phyloP scores from a whole-genome alignment of 2,329 filamentous ascomycete species.

The Scedosporium dehoogii region DNA sequence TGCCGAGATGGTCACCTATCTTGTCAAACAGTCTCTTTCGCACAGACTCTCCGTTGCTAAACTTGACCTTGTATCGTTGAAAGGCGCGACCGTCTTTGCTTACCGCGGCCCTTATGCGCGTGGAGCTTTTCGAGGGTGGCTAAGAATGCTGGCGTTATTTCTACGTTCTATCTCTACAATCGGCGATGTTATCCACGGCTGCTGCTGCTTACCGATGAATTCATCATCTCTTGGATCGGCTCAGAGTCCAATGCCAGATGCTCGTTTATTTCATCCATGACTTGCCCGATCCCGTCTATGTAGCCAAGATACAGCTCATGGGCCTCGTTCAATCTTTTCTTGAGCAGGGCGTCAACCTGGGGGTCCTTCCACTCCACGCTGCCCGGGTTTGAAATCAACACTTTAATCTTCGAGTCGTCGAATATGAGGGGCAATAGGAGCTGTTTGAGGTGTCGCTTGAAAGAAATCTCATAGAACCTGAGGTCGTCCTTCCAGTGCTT shows the following conservation, averaged over 20 bases:
- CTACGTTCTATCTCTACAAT: neutral
- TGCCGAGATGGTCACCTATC: constrained; percentile 13
- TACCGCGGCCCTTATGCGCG: neutral
- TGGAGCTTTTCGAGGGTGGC: neutral
- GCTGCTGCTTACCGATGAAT: neutral
- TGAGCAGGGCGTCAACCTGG: constrained; percentile 7
- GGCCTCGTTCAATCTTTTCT: constrained; percentile 11
- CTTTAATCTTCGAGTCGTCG: constrained; percentile 11
- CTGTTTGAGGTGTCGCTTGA: constrained; percentile 11
- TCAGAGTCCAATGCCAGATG: constrained; percentile 8
- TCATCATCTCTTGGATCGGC: neutral
- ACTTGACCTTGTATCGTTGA: constrained; percentile 14
- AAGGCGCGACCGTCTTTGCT: constrained; percentile 9
- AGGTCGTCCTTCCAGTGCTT: constrained; percentile 18
- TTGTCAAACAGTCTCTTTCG: constrained; percentile 14
- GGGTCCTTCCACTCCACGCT: constrained; percentile 12
- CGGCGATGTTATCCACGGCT: neutral
- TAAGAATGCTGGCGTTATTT: constrained; percentile 8
- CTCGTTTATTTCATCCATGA: constrained; percentile 12
- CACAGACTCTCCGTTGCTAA: constrained; percentile 12
- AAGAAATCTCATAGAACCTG: constrained; percentile 8
- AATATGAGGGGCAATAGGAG: constrained; percentile 14
- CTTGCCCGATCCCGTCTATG: constrained; percentile 9
- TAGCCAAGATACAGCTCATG: constrained; percentile 11
- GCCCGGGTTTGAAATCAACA: constrained; percentile 12